Conservation (phyloP, 1,284 basidiomycete species). For the Ustilago crameri region DNA sequence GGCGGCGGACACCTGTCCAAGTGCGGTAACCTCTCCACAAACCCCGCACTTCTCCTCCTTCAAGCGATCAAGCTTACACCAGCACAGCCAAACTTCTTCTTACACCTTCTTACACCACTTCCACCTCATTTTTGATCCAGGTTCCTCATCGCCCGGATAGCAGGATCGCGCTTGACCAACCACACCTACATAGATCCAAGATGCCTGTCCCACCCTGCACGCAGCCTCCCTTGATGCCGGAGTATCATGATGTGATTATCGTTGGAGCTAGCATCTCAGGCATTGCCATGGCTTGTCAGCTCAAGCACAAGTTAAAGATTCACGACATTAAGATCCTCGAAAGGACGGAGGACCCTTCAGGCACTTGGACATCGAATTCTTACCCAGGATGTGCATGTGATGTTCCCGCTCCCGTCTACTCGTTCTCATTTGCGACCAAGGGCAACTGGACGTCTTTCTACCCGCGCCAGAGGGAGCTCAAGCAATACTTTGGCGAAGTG, state of each 20-base stretch:
- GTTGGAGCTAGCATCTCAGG: conserved; percentile 63
- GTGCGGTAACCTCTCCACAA: neutral
- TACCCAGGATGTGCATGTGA: conserved; percentile 65
- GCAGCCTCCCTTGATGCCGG: conserved; percentile 39
- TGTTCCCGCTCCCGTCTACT: conserved; percentile 66
- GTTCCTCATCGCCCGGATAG: neutral
- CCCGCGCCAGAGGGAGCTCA: conserved; percentile 56
- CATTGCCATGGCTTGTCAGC: conserved; percentile 59
- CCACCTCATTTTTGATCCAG: too few species aligned
- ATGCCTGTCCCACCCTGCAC: conserved; percentile 27
- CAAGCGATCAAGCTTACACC: too few species aligned
- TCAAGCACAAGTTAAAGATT: conserved; percentile 53
- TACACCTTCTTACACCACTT: too few species aligned
- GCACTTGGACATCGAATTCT: conserved; percentile 59
- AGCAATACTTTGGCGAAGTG: conserved; percentile 56
- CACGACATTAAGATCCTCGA: conserved; percentile 60
- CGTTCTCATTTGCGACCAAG: conserved; percentile 63
- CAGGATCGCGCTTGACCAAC: too few species aligned
- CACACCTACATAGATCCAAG: neutral
- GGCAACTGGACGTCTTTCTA: conserved; percentile 62
- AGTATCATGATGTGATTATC: conserved; percentile 63
- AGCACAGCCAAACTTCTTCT: too few species aligned
- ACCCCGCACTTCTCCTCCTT: neutral
- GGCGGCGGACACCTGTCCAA: conserved; percentile 1
- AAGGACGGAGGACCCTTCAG: conserved; percentile 38